phyloP scores from a whole-genome alignment of 78 protist species.

The Dictyostelium firmibasis region DNA sequence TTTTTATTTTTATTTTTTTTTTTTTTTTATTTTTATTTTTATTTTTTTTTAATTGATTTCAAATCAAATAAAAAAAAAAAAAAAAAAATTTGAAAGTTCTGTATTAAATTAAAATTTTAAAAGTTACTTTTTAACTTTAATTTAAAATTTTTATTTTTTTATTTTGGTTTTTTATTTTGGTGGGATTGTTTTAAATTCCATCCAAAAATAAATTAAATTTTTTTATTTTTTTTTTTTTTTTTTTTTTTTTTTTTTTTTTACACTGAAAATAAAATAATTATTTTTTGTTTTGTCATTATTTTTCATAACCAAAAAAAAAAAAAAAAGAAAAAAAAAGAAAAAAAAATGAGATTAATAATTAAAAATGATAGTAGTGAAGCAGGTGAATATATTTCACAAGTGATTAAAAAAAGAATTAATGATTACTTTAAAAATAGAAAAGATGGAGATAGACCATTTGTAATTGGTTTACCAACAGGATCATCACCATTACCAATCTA shows the following conservation, averaged over 20 bases:
- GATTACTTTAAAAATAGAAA: background rate
- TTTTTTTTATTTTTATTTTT: too few relatives aligned
- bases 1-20: too few relatives aligned
- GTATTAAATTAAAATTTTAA: too few relatives aligned
- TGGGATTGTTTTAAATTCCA: background rate
- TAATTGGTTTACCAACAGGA: conserved; percentile 91
- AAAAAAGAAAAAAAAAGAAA: too few relatives aligned
- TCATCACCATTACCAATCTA: conserved; percentile 85
- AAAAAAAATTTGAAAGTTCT: too few relatives aligned
- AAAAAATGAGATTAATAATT: conserved; percentile 84
- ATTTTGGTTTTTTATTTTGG: too few relatives aligned
- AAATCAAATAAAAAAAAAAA: too few relatives aligned
- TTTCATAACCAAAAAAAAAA: too few relatives aligned
- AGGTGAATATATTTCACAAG: conserved; percentile 70
- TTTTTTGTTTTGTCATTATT: background rate
- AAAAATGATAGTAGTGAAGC: conserved; percentile 34
- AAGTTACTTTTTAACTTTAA: too few relatives aligned
- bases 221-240: background rate
- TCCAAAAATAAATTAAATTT: background rate
- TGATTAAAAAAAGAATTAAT: conserved; percentile 77
- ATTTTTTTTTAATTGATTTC: too few relatives aligned
- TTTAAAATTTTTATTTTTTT: too few relatives aligned
- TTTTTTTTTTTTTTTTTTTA: background rate
- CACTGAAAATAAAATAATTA: background rate
- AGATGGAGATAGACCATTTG: conserved; percentile 40